Conservation (phyloP, 805 yeast genomes). For the Candida hungchunana region DNA sequence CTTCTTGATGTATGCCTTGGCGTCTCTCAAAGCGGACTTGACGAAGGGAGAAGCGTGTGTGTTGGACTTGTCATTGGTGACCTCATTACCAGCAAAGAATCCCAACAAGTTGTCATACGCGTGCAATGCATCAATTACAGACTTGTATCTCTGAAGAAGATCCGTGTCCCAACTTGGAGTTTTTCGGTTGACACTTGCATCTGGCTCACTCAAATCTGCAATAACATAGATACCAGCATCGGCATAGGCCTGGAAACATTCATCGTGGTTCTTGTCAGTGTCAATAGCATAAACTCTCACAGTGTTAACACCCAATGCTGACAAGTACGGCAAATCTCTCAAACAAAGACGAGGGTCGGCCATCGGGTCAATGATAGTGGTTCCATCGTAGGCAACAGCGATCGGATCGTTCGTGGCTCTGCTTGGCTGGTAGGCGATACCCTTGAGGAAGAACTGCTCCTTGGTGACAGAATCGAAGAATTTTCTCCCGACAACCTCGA, state of each 20-base stretch:
- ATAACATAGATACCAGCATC: slow-evolving; percentile 90
- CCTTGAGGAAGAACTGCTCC: slow-evolving; percentile 80
- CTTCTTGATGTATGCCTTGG: slow-evolving; percentile 65
- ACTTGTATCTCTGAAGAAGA: slow-evolving; percentile 70
- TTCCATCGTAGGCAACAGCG: slow-evolving; percentile 18
- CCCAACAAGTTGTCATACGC: slow-evolving; percentile 82
- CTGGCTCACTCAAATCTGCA: slow-evolving; percentile 88
- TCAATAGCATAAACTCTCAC: slow-evolving; percentile 85
- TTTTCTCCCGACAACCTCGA: slow-evolving; percentile 67
- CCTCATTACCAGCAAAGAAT: slow-evolving; percentile 97
- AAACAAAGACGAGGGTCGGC: slow-evolving; percentile 65
- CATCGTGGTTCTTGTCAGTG: slow-evolving; percentile 65
- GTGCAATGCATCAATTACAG: slow-evolving; percentile 76
- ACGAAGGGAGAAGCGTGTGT: slow-evolving; percentile 91
- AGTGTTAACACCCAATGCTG: slow-evolving; percentile 65
- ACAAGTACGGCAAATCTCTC: slow-evolving; percentile 78
- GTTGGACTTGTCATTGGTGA: slow-evolving; percentile 75
- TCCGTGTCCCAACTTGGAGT: slow-evolving; percentile 74
- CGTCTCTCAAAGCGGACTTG: slow-evolving; percentile 93
- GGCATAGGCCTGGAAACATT: slow-evolving; percentile 67
- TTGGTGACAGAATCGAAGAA: slow-evolving; percentile 72
- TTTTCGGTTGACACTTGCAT: slow-evolving; percentile 68
- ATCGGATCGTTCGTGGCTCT: slow-evolving; percentile 34
- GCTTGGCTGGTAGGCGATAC: slow-evolving; percentile 82
- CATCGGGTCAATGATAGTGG: slow-evolving; percentile 64